Evolutionary conservation across 495 filamentous ascomycete species (phyloP), one percentile per base, ranked within the genome.

Genomic region (Xylaria flabelliformis): DNA sequence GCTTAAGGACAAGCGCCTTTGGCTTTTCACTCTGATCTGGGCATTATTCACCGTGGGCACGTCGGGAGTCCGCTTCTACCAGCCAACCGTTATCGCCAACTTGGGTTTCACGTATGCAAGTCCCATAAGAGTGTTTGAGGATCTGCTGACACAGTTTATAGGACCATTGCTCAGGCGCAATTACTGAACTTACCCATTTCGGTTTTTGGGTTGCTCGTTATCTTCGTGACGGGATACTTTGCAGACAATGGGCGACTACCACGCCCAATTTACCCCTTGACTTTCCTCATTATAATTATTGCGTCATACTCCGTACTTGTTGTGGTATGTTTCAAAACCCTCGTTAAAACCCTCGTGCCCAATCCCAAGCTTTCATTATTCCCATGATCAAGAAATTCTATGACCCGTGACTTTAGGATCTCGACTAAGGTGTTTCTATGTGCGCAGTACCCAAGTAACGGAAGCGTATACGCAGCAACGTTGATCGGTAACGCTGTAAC

Each of bases 41-140:
- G 80, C 80, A 0, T 78, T 80, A 51, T 84, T 82, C 67, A 84
- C 82, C 2, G 79, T 84, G 24, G 82, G 83, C 13, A 82, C 81
- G 19, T 80, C 77, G n/a, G 83, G 83, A 4, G 80, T 85, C 7
- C 80, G 75, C 36, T 85, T 85, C 70, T 83, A 83, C 36, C 82
- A 83, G 44, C 77, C 82, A 0, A 85, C 82, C 0, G 82, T 85
- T 19, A 85, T 85, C 71, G 79, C 82, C 3, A 77, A 83, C 63
- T 78, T 85, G 2, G 83, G 83, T 0, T 83, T 83, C 56, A 80
- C 83, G 79, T 80, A 69, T 69, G 78, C 77, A 12, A n/a, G 12
- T 42, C 34, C 48, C 19, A 17, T n/a, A 17, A 50, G 5, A 2
- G 8, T 7, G 15, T 0, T 48, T 50, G 3, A 15, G 2, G 26